These are phyloP conservation scores for Periconia sp. DNA, from an alignment of 2,329 filamentous ascomycete species.

Conservation along the genomic window DNA sequence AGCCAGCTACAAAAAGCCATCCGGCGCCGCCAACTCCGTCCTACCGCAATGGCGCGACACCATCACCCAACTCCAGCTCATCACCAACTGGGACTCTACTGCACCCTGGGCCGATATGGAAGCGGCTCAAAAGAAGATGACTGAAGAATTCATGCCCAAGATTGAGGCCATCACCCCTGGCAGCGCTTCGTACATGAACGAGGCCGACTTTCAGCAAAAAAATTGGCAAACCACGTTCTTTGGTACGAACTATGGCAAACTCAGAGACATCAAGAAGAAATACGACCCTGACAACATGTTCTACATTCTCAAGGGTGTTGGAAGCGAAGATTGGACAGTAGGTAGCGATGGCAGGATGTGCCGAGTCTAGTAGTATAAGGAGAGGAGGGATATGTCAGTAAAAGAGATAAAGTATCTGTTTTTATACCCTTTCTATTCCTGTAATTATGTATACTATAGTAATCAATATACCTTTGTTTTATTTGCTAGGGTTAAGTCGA, in stretches of 20 bases:
- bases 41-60: neutral
- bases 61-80: neutral
- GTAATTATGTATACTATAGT: too few relatives aligned
- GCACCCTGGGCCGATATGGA: too few relatives aligned
- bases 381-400: too few relatives aligned
- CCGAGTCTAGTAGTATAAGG: neutral
- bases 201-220: conserved; percentile 33
- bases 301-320: conserved; percentile 12
- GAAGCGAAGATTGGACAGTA: conserved; percentile 13
- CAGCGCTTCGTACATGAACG: conserved; percentile 29
- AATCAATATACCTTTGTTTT: too few relatives aligned
- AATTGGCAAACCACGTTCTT: conserved; percentile 37
- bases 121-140: conserved; percentile 3
- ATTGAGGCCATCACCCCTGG: neutral
- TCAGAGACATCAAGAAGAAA: conserved; percentile 12
- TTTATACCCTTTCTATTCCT: too few relatives aligned
- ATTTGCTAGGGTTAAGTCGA: too few relatives aligned
- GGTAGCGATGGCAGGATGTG: conserved; percentile 11
- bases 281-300: conserved; percentile 16
- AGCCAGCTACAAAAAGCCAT: neutral
- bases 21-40: neutral
- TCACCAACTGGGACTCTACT: too few relatives aligned
- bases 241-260: conserved; percentile 17
- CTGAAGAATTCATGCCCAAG: conserved; percentile 3
- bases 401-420: too few relatives aligned